Base-by-base conservation (phyloP, 495 filamentous ascomycete genomes). In the Podospora tetraspora region DNA sequence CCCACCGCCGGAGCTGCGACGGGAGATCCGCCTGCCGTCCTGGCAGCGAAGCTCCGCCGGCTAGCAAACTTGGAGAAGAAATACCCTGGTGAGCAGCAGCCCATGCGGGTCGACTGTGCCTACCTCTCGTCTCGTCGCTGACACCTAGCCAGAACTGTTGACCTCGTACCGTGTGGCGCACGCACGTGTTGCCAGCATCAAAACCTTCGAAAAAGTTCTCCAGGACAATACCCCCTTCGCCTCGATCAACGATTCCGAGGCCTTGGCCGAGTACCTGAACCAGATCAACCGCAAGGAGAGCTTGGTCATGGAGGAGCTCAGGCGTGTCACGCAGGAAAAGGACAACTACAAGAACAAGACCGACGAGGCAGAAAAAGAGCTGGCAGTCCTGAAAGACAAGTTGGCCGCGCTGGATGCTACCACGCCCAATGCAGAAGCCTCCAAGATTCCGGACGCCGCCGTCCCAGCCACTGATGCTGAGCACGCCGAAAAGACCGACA, bases 301-400 rank as follows among this genome's bases (percentile, higher is more conserved):
- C 70, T 92, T 99, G 88, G 87, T 95, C 2, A 85, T 93, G 84
- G 91, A 96, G 21, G 95, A 99, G 76, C 81, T 97, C n/a, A 97
- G 93, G 79, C 86, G 93, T 0, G 88, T 97, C 0, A 88, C 92
- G 0, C 84, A 82, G 25, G 96, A 97, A 70, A 87, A 90, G 34
- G 93, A 98, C 74, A 85, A 86, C 10, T 87, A 88, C 71, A 96
- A 92, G 72, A 89, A 88, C 71, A 93, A 91, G 72, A 78, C 89
- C 10, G 87, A 90, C 11, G 88, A 89, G 62, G 85, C 90, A 3
- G 86, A 94, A 64, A 86, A 89, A 73, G 83, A 86, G 56, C 77
- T 89, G 0, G 84, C 84, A 12, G 82, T 87, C 5, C 63, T 87
- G 76, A 74, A 80, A 76, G 73, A 79, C 52, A 76, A 84, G 61